Evolutionary conservation across 768 basidiomycete genomes (phyloP).

Genomic region (Pilatotrama ljubarskyi): DNA sequence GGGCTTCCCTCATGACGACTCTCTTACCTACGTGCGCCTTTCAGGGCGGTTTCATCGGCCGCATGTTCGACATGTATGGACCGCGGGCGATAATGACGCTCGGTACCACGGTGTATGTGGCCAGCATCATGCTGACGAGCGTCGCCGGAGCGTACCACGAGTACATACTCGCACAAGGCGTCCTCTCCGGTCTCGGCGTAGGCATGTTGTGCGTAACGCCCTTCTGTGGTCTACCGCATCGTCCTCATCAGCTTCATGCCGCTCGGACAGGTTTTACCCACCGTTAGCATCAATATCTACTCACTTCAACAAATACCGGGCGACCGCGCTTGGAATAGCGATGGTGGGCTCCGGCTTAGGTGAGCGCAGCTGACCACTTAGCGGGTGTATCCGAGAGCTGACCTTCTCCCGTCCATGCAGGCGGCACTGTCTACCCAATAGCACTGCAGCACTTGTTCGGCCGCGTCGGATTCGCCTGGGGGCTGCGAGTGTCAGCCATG

Average conservation of each 20-base stretch:
- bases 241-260: slow-evolving; percentile 7
- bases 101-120: slow-evolving; percentile 50
- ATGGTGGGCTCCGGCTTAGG: slow-evolving; percentile 67
- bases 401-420: slow-evolving; percentile 34
- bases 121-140: slow-evolving; percentile 62
- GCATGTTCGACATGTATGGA: slow-evolving; percentile 60
- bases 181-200: slow-evolving; percentile 65
- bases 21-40: slow-evolving; percentile 2
- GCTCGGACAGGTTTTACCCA: slow-evolving; percentile 60
- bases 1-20: neutral
- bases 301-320: slow-evolving; percentile 62
- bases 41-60: slow-evolving; percentile 67
- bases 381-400: slow-evolving; percentile 22
- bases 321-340: slow-evolving; percentile 70
- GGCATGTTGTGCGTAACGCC: slow-evolving; percentile 48
- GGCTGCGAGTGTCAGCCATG: slow-evolving; percentile 56
- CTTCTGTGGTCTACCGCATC: neutral
- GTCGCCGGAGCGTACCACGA: slow-evolving; percentile 57
- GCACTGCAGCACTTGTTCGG: slow-evolving; percentile 59
- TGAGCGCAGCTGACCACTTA: slow-evolving; percentile 31
- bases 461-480: slow-evolving; percentile 60
- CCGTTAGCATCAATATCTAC: slow-evolving; percentile 65
- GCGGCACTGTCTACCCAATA: slow-evolving; percentile 70
- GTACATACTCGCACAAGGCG: slow-evolving; percentile 61
- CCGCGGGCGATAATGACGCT: slow-evolving; percentile 54